Conservation (phyloP, 306 rosid genomes). For the Quercus gilva region DNA sequence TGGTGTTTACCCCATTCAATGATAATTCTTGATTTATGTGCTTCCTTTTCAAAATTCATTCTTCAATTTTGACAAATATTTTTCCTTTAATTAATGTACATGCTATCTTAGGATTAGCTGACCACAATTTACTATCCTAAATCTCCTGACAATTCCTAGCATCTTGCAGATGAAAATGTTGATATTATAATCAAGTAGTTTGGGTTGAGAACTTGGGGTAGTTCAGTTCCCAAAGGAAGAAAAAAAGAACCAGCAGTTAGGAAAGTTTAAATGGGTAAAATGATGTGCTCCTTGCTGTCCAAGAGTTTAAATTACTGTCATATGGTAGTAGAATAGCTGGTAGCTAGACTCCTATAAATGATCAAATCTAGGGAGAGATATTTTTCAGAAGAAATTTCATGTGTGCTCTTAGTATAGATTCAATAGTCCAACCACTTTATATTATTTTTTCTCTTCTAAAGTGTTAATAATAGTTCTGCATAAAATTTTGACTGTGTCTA, state of each 20-base stretch:
- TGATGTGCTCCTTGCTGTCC: neutral
- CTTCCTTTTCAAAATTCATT: neutral
- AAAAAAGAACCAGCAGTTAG: neutral
- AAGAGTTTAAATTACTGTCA: neutral
- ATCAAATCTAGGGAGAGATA: neutral
- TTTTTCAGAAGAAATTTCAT: neutral
- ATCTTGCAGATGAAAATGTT: neutral
- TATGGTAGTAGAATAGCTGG: neutral
- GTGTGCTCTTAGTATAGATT: neutral
- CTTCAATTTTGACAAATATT: neutral
- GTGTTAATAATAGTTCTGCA: neutral
- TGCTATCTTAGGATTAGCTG: neutral
- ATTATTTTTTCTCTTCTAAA: neutral
- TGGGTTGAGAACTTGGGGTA: neutral
- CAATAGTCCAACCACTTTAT: neutral
- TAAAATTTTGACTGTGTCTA: neutral
- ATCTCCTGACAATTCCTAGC: neutral
- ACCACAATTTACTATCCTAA: neutral
- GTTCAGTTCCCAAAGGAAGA: neutral
- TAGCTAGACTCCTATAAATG: neutral
- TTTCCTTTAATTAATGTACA: constrained; percentile 14
- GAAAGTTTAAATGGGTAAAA: neutral
- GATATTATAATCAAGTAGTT: neutral
- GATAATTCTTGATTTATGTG: constrained; percentile 12
- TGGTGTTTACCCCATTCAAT: constrained; percentile 1